Evolutionary conservation across 208 protist species (phyloP), one percentile per base, ranked within the genome.

Genomic region (Leishmania major): DNA sequence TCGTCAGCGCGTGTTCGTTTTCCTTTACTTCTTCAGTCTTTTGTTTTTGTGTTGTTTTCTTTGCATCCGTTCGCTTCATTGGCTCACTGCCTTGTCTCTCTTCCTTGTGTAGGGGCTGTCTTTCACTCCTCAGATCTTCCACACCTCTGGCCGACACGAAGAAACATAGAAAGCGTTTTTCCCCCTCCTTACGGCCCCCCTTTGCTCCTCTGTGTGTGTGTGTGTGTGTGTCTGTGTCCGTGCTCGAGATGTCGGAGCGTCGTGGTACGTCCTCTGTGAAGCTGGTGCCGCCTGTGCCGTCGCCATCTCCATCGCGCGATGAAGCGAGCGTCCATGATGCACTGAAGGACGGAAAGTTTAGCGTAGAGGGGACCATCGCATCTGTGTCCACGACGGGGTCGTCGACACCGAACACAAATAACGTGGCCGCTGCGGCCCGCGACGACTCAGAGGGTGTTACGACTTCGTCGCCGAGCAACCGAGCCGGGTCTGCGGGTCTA

Each of bases 231-330:
- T 37, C 3, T 57, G 59, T 35, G 47, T 8, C 43, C n/a, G 13
- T 47, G 31, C 28, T 69, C 15, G 31, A 53, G 40, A 86, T 86
- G 83, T 77, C 78, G 47, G 83, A 80, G 55, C 78, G 67, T n/a
- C 83, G 78, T 47, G 53, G 78, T 22, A 43, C 60, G 8, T 25
- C 37, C 2, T 64, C 74, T n/a, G 66, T 66, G 47, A 85, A 88
- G 66, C 75, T 88, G 47, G 82, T 83, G 25, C 82, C 83, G 3
- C 84, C 89, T 28, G 87, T 83, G 3, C 79, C 88, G 28, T 85
- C 82, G 8, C 86, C 86, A 22, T 80, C 83, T n/a, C 78, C 79
- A n/a, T 67, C 60, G 40, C 71, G 70, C 57, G 80, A 87, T 17
- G 69, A 83, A 22, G 77, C 13, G 22, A n/a, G 57, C 25, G 28